Evolutionary conservation across 2,329 filamentous ascomycete genomes (phyloP).

Genomic region (Coniella vitis): DNA sequence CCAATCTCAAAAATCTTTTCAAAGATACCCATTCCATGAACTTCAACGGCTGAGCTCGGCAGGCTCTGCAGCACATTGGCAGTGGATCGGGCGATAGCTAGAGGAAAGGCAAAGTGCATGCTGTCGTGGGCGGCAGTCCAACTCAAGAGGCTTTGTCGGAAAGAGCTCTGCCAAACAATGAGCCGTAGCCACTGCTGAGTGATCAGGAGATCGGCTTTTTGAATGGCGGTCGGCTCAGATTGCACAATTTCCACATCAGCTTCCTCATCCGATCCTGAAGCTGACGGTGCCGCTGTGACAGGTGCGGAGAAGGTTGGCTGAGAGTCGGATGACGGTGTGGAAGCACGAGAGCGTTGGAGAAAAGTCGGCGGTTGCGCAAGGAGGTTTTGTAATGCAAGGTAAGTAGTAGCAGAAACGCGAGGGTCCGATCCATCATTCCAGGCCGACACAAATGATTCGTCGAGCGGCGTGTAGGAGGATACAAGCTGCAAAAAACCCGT

Average conservation of each 20-base stretch:
- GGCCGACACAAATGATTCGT: slow-evolving; percentile 55
- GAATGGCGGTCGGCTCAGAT: slow-evolving; percentile 50
- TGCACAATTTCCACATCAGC: slow-evolving; percentile 41
- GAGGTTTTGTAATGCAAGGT: slow-evolving; percentile 28
- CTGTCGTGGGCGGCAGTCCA: slow-evolving; percentile 50
- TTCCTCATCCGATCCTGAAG: slow-evolving; percentile 17
- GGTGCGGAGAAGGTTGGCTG: slow-evolving; percentile 19
- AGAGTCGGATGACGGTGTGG: slow-evolving; percentile 22
- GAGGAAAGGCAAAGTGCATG: slow-evolving; percentile 55
- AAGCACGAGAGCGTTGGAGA: slow-evolving; percentile 18
- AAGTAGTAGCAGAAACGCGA: slow-evolving; percentile 27
- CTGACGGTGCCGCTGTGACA: slow-evolving; percentile 10
- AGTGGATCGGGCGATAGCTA: slow-evolving; percentile 55
- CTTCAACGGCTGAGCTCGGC: slow-evolving; percentile 35
- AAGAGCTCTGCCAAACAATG: slow-evolving; percentile 67
- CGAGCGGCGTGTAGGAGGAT: slow-evolving; percentile 54
- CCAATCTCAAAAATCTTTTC: slow-evolving; percentile 45
- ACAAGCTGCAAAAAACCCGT: slow-evolving; percentile 55
- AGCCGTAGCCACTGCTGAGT: slow-evolving; percentile 66
- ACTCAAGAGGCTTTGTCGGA: slow-evolving; percentile 57
- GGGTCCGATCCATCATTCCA: slow-evolving; percentile 53
- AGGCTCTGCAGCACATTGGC: slow-evolving; percentile 36
- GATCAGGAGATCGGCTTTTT: slow-evolving; percentile 61
- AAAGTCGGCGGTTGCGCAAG: slow-evolving; percentile 28
- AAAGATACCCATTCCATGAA: slow-evolving; percentile 43